Evolutionary conservation across 345 rosid species (phyloP).

Genomic region (Lepidium aucheri): DNA sequence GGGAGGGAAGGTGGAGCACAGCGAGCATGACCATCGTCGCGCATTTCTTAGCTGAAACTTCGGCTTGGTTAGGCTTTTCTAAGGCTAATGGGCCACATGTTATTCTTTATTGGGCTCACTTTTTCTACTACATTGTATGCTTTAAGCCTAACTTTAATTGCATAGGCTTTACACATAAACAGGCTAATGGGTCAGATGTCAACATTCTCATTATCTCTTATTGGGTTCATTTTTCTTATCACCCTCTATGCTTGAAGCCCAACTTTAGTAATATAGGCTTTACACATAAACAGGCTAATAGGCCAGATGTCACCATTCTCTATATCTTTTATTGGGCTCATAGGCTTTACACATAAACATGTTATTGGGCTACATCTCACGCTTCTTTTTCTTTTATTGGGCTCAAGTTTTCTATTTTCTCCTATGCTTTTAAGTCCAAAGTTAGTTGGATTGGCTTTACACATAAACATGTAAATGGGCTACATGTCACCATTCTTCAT

Average conservation of each 20-base stretch:
- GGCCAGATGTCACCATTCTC: too few species aligned
- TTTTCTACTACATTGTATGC: background rate
- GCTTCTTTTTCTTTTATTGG: too few species aligned
- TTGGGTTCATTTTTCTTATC: background rate
- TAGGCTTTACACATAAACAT: too few species aligned
- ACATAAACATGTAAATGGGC: background rate
- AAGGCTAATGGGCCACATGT: background rate
- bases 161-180: too few species aligned
- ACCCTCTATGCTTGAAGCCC: too few species aligned
- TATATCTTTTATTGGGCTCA: too few species aligned
- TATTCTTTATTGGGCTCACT: background rate
- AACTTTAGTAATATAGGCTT: too few species aligned
- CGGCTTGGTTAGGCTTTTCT: background rate
- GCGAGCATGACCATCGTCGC: slow-evolving; percentile 17
- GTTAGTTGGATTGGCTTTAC: background rate
- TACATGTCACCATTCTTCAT: background rate
- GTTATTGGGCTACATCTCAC: too few species aligned
- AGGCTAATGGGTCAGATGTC: too few species aligned
- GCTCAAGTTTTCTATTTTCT: background rate
- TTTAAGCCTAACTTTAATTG: background rate
- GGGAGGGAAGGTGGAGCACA: slow-evolving; percentile 34
- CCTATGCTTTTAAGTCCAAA: too few species aligned
- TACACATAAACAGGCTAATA: too few species aligned
- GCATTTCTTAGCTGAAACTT: slow-evolving; percentile 6
- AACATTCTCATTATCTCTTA: background rate